Conservation (phyloP, 352 stramenopile species). For the Globisporangium apiculatum region DNA sequence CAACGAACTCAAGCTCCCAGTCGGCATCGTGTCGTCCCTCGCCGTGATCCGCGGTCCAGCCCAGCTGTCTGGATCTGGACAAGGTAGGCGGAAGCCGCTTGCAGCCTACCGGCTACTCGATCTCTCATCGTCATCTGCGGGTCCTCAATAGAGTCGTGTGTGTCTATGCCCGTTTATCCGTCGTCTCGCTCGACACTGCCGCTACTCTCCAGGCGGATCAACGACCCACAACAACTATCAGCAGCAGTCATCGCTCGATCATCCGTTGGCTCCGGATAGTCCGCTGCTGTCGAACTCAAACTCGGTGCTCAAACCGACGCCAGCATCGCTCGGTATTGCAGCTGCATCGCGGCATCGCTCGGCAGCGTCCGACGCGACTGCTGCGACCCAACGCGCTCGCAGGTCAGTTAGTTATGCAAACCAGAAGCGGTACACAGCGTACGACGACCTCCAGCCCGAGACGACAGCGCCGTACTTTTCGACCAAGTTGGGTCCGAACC, state of each 20-base stretch:
- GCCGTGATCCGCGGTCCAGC: slow-evolving; percentile 30
- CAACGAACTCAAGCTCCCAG: slow-evolving; percentile 18
- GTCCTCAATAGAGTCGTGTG: slow-evolving; percentile 2
- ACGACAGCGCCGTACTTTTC: slow-evolving; percentile 22
- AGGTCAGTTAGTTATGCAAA: slow-evolving; percentile 8
- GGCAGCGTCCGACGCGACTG: slow-evolving; percentile 1
- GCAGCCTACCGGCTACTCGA: neutral
- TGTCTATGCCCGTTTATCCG: neutral
- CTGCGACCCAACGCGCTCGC: too few species aligned
- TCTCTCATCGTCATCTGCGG: neutral
- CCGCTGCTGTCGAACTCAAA: neutral
- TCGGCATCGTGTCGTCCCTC: slow-evolving; percentile 40
- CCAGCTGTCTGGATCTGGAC: slow-evolving; percentile 13
- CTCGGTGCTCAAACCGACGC: slow-evolving; percentile 4
- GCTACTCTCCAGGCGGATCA: neutral
- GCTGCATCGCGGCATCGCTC: neutral
- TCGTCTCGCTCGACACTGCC: neutral
- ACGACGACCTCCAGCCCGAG: slow-evolving; percentile 22
- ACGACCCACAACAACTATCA: neutral
- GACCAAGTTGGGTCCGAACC: slow-evolving; percentile 21
- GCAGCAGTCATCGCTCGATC: too few species aligned
- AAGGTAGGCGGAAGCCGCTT: slow-evolving; percentile 20
- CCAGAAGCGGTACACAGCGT: slow-evolving; percentile 35
- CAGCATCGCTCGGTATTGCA: neutral
- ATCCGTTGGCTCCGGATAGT: neutral